These are phyloP conservation scores for Penicillium ucsense DNA, from an alignment of 495 filamentous ascomycete genomes.

Conservation along the genomic window DNA sequence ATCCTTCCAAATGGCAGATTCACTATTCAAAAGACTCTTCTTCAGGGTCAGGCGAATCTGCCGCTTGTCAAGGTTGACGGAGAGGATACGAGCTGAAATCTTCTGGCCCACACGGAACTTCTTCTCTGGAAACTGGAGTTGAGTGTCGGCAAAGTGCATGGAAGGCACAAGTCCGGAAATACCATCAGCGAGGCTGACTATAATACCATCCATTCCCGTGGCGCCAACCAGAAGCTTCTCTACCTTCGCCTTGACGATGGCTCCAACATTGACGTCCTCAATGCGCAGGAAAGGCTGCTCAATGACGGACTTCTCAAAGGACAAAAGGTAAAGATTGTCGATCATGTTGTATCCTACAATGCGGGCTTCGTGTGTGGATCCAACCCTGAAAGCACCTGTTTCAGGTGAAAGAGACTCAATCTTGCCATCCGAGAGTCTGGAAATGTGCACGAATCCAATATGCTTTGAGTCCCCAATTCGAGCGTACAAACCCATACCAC, in stretches of 20 bases:
- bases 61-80: conserved; percentile 62
- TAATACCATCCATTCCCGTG: conserved; percentile 63
- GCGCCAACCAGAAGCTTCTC: conserved; percentile 72
- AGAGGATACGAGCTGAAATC: conserved; percentile 76
- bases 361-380: conserved; percentile 67
- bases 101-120: conserved; percentile 85
- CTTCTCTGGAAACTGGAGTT: conserved; percentile 84
- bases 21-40: conserved; percentile 86
- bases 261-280: conserved; percentile 77
- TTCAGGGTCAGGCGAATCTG: conserved; percentile 85
- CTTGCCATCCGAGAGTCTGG: conserved; percentile 75
- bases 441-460: conserved; percentile 87
- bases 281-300: conserved; percentile 82
- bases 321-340: conserved; percentile 79
- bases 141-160: conserved; percentile 78
- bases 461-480: conserved; percentile 66
- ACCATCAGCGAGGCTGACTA: conserved; percentile 75
- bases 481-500: conserved; percentile 65
- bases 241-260: conserved; percentile 71
- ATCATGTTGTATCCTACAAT: conserved; percentile 77
- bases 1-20: conserved; percentile 60
- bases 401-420: conserved; percentile 67
- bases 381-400: conserved; percentile 68
- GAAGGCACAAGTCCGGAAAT: conserved; percentile 81
- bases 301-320: conserved; percentile 69